Conservation (phyloP, 2,329 filamentous ascomycete genomes). For the Fusarium brachygibbosum region DNA sequence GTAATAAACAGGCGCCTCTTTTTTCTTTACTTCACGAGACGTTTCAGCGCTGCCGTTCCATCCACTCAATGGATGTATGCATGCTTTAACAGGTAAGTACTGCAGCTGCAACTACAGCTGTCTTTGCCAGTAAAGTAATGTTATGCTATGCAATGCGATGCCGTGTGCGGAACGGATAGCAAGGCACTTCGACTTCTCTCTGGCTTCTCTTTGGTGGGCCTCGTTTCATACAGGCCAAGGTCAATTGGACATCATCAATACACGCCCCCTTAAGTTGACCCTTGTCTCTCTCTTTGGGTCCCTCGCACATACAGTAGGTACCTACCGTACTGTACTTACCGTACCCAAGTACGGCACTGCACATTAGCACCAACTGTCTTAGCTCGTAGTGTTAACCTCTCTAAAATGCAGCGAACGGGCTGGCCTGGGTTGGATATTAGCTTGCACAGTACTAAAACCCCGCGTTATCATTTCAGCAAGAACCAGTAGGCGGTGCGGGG, state of each 20-base stretch:
- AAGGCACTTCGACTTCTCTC: conserved; percentile 2
- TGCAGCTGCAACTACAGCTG: neutral
- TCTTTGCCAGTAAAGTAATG: neutral
- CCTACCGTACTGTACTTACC: too few relatives aligned
- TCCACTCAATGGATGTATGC: neutral
- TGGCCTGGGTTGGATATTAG: too few relatives aligned
- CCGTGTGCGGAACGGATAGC: conserved; percentile 6
- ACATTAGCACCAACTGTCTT: conserved; percentile 4
- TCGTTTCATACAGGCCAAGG: conserved; percentile 6
- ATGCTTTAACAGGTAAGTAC: too few relatives aligned
- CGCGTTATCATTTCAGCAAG: conserved; percentile 34
- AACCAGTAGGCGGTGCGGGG: conserved; percentile 40
- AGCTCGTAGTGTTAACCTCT: neutral
- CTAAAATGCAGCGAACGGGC: conserved; percentile 3
- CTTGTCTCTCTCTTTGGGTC: neutral
- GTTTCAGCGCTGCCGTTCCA: neutral
- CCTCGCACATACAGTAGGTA: neutral
- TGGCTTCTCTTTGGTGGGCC: conserved; percentile 20
- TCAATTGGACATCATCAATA: neutral
- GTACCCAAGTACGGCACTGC: conserved; percentile 9
- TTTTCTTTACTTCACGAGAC: neutral
- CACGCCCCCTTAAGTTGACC: conserved; percentile 19
- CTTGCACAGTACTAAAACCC: too few relatives aligned
- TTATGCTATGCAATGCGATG: conserved; percentile 4
- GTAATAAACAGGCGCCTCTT: neutral